Conservation (phyloP, 1,284 basidiomycete genomes). For the Leucoagaricus sp. region DNA sequence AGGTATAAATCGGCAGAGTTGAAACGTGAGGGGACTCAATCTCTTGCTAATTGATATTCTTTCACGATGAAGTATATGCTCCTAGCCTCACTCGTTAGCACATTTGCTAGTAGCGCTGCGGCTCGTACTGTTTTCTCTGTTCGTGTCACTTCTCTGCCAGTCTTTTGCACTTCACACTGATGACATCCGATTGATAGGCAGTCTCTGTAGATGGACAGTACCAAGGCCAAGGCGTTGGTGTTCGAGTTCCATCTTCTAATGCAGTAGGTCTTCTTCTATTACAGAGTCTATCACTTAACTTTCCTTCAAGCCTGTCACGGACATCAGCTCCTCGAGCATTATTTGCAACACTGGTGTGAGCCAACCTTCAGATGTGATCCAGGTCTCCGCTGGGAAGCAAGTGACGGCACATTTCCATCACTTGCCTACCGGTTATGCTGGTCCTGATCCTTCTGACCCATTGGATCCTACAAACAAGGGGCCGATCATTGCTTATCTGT, state of each 20-base stretch:
- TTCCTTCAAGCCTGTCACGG: constrained; percentile 42
- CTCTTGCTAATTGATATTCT: too few species aligned
- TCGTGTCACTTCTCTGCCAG: background rate
- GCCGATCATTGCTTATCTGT: constrained; percentile 57
- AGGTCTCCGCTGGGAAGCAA: constrained; percentile 48
- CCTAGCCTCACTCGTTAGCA: background rate
- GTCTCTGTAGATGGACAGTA: background rate
- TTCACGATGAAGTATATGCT: background rate
- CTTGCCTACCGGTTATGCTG: constrained; percentile 45
- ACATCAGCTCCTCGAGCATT: constrained; percentile 56
- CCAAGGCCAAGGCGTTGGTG: background rate
- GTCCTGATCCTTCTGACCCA: constrained; percentile 48
- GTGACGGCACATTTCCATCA: constrained; percentile 59
- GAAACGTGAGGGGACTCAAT: too few species aligned
- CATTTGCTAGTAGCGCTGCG: background rate
- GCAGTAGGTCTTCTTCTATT: background rate
- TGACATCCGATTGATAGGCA: background rate
- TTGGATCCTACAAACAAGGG: constrained; percentile 57
- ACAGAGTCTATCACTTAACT: too few species aligned
- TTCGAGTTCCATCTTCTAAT: background rate
- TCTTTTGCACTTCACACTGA: background rate
- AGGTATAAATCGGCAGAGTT: too few species aligned
- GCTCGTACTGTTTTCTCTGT: constrained; percentile 10
- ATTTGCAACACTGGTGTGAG: constrained; percentile 66
- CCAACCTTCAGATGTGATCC: constrained; percentile 48